Conservation (phyloP, 2,329 filamentous ascomycete genomes). For the Alternaria sp. region DNA sequence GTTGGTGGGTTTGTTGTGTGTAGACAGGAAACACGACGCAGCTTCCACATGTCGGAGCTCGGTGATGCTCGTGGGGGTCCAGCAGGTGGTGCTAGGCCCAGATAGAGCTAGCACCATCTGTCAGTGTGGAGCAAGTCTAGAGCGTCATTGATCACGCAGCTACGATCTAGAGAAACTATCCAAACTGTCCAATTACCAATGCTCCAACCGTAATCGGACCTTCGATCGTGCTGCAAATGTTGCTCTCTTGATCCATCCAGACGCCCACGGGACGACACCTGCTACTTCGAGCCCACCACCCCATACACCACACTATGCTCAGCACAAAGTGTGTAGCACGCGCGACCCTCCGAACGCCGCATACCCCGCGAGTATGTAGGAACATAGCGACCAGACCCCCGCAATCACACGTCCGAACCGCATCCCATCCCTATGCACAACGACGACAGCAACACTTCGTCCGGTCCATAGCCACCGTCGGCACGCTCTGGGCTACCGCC, state of each 20-base stretch:
- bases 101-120: not conserved
- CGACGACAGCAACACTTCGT: constrained; percentile 55
- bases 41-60: constrained; percentile 14
- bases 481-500: constrained; percentile 52
- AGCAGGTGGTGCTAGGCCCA: not conserved
- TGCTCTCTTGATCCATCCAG: constrained; percentile 16
- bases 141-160: constrained; percentile 17
- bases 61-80: constrained; percentile 8
- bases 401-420: constrained; percentile 30
- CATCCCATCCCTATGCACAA: constrained; percentile 49
- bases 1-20: not conserved
- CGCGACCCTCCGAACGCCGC: constrained; percentile 33
- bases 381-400: constrained; percentile 28
- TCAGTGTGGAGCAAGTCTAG: constrained; percentile 15
- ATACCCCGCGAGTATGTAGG: constrained; percentile 34
- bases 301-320: constrained; percentile 36
- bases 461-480: constrained; percentile 53
- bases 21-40: constrained; percentile 3
- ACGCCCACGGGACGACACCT: constrained; percentile 4
- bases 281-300: not conserved
- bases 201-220: constrained; percentile 9
- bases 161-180: constrained; percentile 15
- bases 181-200: constrained; percentile 19
- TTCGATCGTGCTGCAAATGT: constrained; percentile 16
- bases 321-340: constrained; percentile 39